Conservation (phyloP, 1,284 basidiomycete species). For the Prillingera fragicola region DNA sequence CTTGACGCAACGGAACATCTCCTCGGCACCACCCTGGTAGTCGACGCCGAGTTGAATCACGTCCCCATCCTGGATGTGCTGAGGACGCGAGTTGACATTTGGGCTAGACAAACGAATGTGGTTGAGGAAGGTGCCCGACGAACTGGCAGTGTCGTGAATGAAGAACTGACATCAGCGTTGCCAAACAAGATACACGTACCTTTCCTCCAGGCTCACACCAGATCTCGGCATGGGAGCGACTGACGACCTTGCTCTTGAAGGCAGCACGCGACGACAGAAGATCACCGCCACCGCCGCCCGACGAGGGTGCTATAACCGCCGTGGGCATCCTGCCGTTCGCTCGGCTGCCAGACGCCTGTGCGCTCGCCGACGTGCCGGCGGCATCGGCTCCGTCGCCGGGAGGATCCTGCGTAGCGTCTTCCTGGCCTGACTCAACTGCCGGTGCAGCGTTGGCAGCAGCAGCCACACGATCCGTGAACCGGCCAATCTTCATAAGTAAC, state of each 20-base stretch:
- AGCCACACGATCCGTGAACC: slow-evolving; percentile 66
- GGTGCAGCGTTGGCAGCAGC: slow-evolving; percentile 5
- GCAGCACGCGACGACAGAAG: slow-evolving; percentile 76
- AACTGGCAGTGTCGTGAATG: slow-evolving; percentile 85
- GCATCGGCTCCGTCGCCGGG: slow-evolving; percentile 3
- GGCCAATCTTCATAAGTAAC: slow-evolving; percentile 72
- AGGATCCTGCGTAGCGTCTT: neutral
- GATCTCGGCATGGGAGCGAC: slow-evolving; percentile 87
- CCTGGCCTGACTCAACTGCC: slow-evolving; percentile 4
- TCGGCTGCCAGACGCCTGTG: neutral
- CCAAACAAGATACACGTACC: slow-evolving; percentile 44
- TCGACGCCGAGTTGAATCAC: slow-evolving; percentile 94
- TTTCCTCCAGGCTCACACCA: slow-evolving; percentile 63
- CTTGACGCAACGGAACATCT: slow-evolving; percentile 97
- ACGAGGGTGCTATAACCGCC: slow-evolving; percentile 7
- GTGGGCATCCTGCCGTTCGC: neutral
- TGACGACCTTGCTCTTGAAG: slow-evolving; percentile 95
- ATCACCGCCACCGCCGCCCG: slow-evolving; percentile 51
- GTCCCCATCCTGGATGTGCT: slow-evolving; percentile 86
- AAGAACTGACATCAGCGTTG: slow-evolving; percentile 58
- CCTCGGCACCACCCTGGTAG: slow-evolving; percentile 95
- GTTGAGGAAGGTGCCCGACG: slow-evolving; percentile 92
- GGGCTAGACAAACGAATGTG: slow-evolving; percentile 83
- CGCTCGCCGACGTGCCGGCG: neutral
- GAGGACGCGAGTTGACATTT: slow-evolving; percentile 71